These are phyloP conservation scores for Pythium volutum DNA, from an alignment of 352 stramenopile species.

Conservation along the genomic window DNA sequence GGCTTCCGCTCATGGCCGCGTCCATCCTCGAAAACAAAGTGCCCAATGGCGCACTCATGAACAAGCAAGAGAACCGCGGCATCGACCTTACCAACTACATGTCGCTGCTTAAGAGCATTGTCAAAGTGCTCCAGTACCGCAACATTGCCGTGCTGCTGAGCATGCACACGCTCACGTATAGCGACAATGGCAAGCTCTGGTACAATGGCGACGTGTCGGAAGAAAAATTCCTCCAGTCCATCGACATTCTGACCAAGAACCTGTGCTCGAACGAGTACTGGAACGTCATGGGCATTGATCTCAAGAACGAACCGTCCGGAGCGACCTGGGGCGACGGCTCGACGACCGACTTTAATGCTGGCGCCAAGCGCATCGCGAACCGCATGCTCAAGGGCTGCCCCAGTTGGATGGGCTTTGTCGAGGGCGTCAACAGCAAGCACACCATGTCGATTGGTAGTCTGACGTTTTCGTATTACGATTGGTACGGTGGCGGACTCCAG, in stretches of 20 bases:
- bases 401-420: slow-evolving; percentile 72
- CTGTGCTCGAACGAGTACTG: slow-evolving; percentile 65
- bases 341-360: slow-evolving; percentile 45
- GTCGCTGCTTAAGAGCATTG: slow-evolving; percentile 37
- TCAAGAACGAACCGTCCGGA: slow-evolving; percentile 61
- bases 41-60: slow-evolving; percentile 35
- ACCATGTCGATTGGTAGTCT: slow-evolving; percentile 46
- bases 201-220: slow-evolving; percentile 27
- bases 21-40: slow-evolving; percentile 37
- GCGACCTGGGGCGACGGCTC: slow-evolving; percentile 50
- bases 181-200: slow-evolving; percentile 33
- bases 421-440: slow-evolving; percentile 49
- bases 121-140: slow-evolving; percentile 38
- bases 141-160: slow-evolving; percentile 43
- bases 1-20: slow-evolving; percentile 59
- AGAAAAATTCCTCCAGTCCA: slow-evolving; percentile 29
- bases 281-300: slow-evolving; percentile 73
- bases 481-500: slow-evolving; percentile 58
- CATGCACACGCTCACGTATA: slow-evolving; percentile 36
- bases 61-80: slow-evolving; percentile 49
- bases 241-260: slow-evolving; percentile 38
- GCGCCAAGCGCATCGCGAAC: slow-evolving; percentile 47
- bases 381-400: slow-evolving; percentile 65
- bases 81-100: slow-evolving; percentile 41
- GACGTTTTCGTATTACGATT: slow-evolving; percentile 59